phyloP scores from a whole-genome alignment of 768 basidiomycete genomes.

The Kwoniella mangroviensis region DNA sequence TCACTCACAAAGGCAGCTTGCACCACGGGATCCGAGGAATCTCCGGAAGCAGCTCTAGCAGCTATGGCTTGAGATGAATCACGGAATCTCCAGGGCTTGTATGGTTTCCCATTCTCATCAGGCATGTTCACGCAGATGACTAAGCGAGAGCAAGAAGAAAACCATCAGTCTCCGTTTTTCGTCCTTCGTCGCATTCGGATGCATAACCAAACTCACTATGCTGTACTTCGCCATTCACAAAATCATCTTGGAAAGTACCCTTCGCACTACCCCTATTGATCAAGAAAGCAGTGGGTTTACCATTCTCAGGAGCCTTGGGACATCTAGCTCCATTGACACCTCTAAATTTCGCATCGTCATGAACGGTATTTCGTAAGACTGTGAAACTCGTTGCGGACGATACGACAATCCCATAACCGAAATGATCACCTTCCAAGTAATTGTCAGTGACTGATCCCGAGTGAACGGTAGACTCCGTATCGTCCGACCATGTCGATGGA shows the following conservation, averaged over 20 bases:
- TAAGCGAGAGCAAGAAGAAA: constrained; percentile 13
- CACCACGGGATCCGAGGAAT: constrained; percentile 11
- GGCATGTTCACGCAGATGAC: constrained; percentile 58
- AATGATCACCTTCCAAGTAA: constrained; percentile 49
- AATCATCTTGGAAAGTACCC: constrained; percentile 56
- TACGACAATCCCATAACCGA: constrained; percentile 58
- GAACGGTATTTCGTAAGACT: constrained; percentile 49
- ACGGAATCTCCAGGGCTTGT: constrained; percentile 53
- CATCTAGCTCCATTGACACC: constrained; percentile 52
- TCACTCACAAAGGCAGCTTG: constrained; percentile 28
- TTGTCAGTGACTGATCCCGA: constrained; percentile 55
- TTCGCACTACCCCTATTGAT: constrained; percentile 55
- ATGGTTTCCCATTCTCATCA: constrained; percentile 47
- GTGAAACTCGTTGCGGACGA: constrained; percentile 55
- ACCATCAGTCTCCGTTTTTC: no score
- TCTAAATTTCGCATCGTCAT: constrained; percentile 46
- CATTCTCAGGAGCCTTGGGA: constrained; percentile 56
- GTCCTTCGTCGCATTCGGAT: no score
- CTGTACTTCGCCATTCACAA: constrained; percentile 59
- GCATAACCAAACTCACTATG: constrained; percentile 46
- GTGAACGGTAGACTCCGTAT: constrained; percentile 55
- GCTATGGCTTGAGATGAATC: constrained; percentile 52
- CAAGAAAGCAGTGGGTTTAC: constrained; percentile 52
- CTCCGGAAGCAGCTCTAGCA: constrained; percentile 32
- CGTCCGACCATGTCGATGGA: constrained; percentile 57